Evolutionary conservation across 2,329 filamentous ascomycete genomes (phyloP).

Genomic region (Fusarium albidum): DNA sequence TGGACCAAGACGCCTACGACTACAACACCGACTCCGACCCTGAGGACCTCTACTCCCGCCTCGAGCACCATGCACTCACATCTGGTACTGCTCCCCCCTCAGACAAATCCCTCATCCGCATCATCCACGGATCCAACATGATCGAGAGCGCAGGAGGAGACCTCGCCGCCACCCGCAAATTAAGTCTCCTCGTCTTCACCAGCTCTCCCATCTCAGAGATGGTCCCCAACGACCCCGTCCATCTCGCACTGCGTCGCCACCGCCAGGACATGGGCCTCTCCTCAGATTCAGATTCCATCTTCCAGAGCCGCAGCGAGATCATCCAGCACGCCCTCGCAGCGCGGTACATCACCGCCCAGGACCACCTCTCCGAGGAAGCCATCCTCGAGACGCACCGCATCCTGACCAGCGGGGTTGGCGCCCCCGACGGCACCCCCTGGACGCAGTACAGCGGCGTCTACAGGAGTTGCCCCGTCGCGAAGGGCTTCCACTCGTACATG

Average conservation of each 20-base stretch:
- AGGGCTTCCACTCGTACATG: constrained; percentile 4
- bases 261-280: background rate
- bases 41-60: too few relatives aligned
- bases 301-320: constrained; percentile 13
- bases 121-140: constrained; percentile 19
- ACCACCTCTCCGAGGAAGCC: constrained; percentile 27
- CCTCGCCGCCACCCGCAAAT: background rate
- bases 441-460: constrained; percentile 35
- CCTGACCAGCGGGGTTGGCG: constrained; percentile 13
- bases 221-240: background rate
- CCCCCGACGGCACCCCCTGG: constrained; percentile 12
- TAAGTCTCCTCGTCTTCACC: constrained; percentile 2
- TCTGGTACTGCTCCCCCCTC: background rate
- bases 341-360: constrained; percentile 18
- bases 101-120: background rate
- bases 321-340: constrained; percentile 21
- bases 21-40: too few relatives aligned
- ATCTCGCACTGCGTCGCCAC: background rate
- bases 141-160: constrained; percentile 6
- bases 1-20: too few relatives aligned
- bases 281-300: background rate
- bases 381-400: constrained; percentile 39
- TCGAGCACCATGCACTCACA: too few relatives aligned
- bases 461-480: constrained; percentile 30
- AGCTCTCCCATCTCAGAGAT: background rate